A percentile compares a stretch with the other conserved stretches of the same genome.
Evolutionary conservation across 2,329 filamentous ascomycete genomes (phyloP).

Genomic region (Geosmithia putterillii): DNA sequence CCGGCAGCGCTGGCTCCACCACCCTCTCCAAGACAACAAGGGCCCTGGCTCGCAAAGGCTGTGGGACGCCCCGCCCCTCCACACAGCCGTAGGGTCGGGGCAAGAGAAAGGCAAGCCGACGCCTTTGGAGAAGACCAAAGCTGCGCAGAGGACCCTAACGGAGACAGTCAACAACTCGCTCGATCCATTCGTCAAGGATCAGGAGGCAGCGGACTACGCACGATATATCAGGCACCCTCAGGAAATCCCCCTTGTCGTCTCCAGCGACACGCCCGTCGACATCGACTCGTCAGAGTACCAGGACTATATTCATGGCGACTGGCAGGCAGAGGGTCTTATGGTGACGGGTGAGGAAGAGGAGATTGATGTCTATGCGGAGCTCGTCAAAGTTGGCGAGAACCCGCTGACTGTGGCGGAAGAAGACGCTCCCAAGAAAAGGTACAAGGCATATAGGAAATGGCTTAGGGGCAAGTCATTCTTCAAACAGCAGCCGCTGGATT

Average conservation of each 20-base stretch:
- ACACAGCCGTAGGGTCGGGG: too few species aligned
- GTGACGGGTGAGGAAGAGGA: slow-evolving; percentile 34
- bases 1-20: slow-evolving; percentile 51
- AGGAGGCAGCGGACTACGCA: slow-evolving; percentile 76
- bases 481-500: slow-evolving; percentile 67
- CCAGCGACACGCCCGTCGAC: slow-evolving; percentile 50
- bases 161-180: slow-evolving; percentile 78
- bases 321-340: slow-evolving; percentile 46
- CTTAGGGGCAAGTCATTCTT: slow-evolving; percentile 89
- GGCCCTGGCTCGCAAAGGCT: slow-evolving; percentile 2
- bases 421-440: slow-evolving; percentile 82
- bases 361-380: slow-evolving; percentile 55
- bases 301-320: slow-evolving; percentile 64
- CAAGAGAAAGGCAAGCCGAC: slow-evolving; percentile 39
- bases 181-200: slow-evolving; percentile 65
- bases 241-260: slow-evolving; percentile 72
- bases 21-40: slow-evolving; percentile 20
- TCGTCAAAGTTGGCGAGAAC: slow-evolving; percentile 66
- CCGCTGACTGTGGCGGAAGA: slow-evolving; percentile 80
- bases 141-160: slow-evolving; percentile 78
- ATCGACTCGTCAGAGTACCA: slow-evolving; percentile 56
- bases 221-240: slow-evolving; percentile 84
- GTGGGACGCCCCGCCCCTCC: background rate
- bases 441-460: slow-evolving; percentile 95
- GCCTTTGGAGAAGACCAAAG: slow-evolving; percentile 62